Evolutionary conservation across 305 asterid species (phyloP).

Genomic region (Ruellia speciosa): DNA sequence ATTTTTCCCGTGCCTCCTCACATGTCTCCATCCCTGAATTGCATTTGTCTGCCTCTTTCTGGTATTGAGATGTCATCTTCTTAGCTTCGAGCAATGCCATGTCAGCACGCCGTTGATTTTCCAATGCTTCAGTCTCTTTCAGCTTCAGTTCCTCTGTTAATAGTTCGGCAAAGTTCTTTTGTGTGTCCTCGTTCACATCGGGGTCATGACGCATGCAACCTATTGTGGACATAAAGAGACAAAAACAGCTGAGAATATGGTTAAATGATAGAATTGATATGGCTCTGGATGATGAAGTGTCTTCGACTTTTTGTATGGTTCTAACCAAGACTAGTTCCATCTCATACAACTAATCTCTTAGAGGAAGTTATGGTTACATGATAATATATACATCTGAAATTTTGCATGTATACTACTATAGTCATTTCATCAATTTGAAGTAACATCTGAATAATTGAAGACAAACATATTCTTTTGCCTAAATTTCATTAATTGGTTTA

Average conservation of each 20-base stretch:
- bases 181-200: constrained; percentile 73
- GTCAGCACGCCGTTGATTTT: constrained; percentile 77
- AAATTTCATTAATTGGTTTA: not conserved
- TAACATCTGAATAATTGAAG: not conserved
- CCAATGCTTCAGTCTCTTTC: constrained; percentile 74
- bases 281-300: not conserved
- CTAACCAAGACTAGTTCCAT: no score
- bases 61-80: constrained; percentile 85
- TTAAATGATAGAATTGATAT: constrained; percentile 2
- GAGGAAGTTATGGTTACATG: no score
- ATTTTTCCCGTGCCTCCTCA: constrained; percentile 86
- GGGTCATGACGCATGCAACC: constrained; percentile 90
- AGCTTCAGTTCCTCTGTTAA: constrained; percentile 80
- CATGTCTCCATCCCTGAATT: constrained; percentile 96
- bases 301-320: no score
- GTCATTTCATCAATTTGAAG: not conserved
- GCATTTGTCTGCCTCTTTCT: constrained; percentile 96
- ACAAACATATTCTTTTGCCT: no score
- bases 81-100: constrained; percentile 86
- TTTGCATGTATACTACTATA: constrained; percentile 1
- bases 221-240: constrained; percentile 23
- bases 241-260: constrained; percentile 1
- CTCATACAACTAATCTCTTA: no score
- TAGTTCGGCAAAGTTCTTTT: constrained; percentile 76
- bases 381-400: no score